Base-by-base conservation (phyloP, 495 filamentous ascomycete species). In the Talaromyces ruber region DNA sequence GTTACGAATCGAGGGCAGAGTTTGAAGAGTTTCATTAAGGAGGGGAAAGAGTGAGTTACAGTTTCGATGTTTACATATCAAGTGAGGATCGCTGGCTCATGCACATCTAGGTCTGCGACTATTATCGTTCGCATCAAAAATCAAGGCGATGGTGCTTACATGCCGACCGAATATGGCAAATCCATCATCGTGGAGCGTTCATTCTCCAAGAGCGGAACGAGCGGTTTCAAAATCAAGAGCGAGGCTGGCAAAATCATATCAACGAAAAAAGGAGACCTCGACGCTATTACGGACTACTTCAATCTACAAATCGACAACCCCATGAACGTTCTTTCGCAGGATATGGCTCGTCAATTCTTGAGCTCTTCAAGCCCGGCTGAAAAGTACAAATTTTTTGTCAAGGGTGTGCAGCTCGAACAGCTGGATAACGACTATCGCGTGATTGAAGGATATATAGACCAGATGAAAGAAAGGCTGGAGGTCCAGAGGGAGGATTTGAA, bases 331-430 rank as follows among this genome's bases (percentile, higher is more conserved):
- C 83, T 99, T 28, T 96, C 93, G 2, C 94, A 99, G 72, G 94
- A 99, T 68, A 89, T 90, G 72, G 94, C 94, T 32, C 88, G 93
- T 16, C 88, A 96, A 62, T 99, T 99, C 69, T 81, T 99, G 8
- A 96, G 91, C 71, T 80, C 85, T 24, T 94, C 95, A 22, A 88
- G 82, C 22, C 82, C 92, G 4, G 74, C 79, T 4, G 86, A 93
- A 57, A 99, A 98, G 70, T 99, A 98, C 79, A 93, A 91, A 65
- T 97, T 97, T 65, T 99, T 98, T 69, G 85, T 96, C 59, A 91
- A 96, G 70, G 94, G 94, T 24, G 94, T 96, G 5, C 93, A 98
- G 68, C 79, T 99, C 2, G 91, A 97, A 68, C 86, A 92, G 65
- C 80, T 99, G 12, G 91, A 97, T 70, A 86, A 91, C 63, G 95